Base-by-base conservation (phyloP, 306 rosid species). In the Quercus parvula region DNA sequence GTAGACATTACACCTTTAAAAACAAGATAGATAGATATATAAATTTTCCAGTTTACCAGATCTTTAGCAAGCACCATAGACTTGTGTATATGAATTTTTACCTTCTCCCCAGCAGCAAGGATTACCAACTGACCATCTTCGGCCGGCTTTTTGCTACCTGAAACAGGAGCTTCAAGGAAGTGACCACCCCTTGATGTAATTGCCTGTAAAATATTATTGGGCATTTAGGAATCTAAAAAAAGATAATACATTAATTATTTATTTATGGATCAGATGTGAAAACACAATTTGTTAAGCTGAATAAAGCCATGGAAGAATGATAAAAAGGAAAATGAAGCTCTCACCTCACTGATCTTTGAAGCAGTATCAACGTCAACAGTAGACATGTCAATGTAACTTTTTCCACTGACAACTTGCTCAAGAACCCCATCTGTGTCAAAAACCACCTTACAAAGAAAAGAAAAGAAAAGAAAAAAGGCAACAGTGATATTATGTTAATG, bases 121-220 rank as follows among this genome's bases (percentile, higher is more conserved):
- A 94, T 88, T 28, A 94, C 84, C 24, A 94, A 85, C 61, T 94
- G 98, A 71, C 98, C 98, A 81, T 94, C 98, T 91, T 94, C 98
- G 68, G 98, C 98, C 2, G 98, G 98, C 87, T 94, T 94, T 91
- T 94, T 94, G 90, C 97, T 91, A 74, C 98, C 98, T 35, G 98
- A 94, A 86, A 94, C 98, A 77, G 98, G 98, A 71, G 94, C 98
- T 85, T 94, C 94, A 56, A 92, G 86, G 81, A 88, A 92, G 79
- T 61, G 44, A 84, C 92, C 96, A 17, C 96, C 94, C 78, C 79
- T 92, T 62, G 79, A 78, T 56, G 73, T 81, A 77, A 92, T 84
- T 19, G 91, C 97, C 97, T 92, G 86, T 51, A 81, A 64, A 86
- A 41, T 41, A 41, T 41, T 56, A 79, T 61, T 30, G 80, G 75